Base-by-base conservation (phyloP, 192 early-diverging fungal genomes). In the Haplosporangium gracile region DNA sequence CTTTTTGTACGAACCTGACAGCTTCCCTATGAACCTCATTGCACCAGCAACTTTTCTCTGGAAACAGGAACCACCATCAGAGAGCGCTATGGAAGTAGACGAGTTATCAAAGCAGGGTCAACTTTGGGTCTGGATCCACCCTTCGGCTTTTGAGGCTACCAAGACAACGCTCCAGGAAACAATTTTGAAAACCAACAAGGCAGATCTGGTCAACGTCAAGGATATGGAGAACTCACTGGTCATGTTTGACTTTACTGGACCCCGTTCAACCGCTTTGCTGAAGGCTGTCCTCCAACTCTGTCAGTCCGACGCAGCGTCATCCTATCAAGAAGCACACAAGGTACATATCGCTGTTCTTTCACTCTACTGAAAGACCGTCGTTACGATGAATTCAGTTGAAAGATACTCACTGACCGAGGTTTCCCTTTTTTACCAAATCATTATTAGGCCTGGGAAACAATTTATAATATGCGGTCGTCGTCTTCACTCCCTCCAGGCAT, bases 231-330 rank as follows among this genome's bases (percentile, higher is more conserved):
- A 85, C 68, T 90, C 95, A 5, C 77, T 96, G 22, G 88, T 93
- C 0, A 90, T 92, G 63, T 98, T 99, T 89, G 95, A 98, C 81
- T 92, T 99, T 20, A 94, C 96, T 4, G 98, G 98, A 40, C 96
- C 96, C 24, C 91, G 96, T 13, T 92, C 97, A 45, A 95, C 95
- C 24, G 93, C 94, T 29, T 83, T 97, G 10, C 81, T 99, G 55
- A 89, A 91, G 47, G 88, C 95, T 1, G 86, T 95, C 20, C 85
- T 99, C 24, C 82, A 91, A 2, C 79, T 83, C 36, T 65, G 76
- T n/a, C 78, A 79, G 34, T 73, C 72, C 32, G 79, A 80, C 0
- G 43, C 53, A 72, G 57, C 73, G 1, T 55, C 75, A 4, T 57
- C 76, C 10, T 84, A 81, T 32, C n/a, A 55, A 34, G 80, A 89